phyloP scores from a whole-genome alignment of 73 alveolate genomes.

The Uronychia binucleata region DNA sequence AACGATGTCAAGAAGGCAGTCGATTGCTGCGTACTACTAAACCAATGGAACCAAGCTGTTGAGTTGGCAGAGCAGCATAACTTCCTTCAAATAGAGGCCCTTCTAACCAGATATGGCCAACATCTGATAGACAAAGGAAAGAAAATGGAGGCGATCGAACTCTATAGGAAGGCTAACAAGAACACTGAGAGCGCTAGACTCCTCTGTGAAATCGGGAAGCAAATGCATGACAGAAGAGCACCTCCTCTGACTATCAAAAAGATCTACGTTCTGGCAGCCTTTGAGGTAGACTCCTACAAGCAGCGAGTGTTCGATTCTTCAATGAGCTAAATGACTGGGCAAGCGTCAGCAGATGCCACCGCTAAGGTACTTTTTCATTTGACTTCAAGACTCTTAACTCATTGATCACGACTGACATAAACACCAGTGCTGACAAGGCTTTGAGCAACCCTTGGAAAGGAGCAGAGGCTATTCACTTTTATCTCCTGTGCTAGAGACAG shows the following conservation, averaged over 20 bases:
- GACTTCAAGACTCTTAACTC: constrained; percentile 94
- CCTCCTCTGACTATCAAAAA: constrained; percentile 95
- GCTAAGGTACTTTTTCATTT: no score
- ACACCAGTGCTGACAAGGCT: constrained; percentile 91
- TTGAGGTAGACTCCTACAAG: constrained; percentile 94
- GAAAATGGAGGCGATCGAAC: constrained; percentile 99
- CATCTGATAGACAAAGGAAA: constrained; percentile 97
- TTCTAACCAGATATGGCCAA: constrained; percentile 96
- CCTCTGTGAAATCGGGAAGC: constrained; percentile 91
- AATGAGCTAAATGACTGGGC: constrained; percentile 89
- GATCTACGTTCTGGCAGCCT: constrained; percentile 97
- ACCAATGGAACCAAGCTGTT: constrained; percentile 99
- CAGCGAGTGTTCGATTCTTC: constrained; percentile 95
- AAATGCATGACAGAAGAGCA: constrained; percentile 85
- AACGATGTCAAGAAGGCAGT: constrained; percentile 99
- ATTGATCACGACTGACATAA: constrained; percentile 89
- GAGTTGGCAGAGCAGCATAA: constrained; percentile 99
- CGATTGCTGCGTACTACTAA: constrained; percentile 96
- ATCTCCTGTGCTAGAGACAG: constrained; percentile 94
- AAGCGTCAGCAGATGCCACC: constrained; percentile 77
- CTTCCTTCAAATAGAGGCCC: constrained; percentile 98
- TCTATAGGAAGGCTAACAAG: constrained; percentile 98
- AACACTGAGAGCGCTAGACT: constrained; percentile 99
- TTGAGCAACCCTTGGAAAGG: constrained; percentile 99
- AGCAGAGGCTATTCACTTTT: constrained; percentile 99